phyloP scores from a whole-genome alignment of 208 protist species.

The Wallacemonas sp. region DNA sequence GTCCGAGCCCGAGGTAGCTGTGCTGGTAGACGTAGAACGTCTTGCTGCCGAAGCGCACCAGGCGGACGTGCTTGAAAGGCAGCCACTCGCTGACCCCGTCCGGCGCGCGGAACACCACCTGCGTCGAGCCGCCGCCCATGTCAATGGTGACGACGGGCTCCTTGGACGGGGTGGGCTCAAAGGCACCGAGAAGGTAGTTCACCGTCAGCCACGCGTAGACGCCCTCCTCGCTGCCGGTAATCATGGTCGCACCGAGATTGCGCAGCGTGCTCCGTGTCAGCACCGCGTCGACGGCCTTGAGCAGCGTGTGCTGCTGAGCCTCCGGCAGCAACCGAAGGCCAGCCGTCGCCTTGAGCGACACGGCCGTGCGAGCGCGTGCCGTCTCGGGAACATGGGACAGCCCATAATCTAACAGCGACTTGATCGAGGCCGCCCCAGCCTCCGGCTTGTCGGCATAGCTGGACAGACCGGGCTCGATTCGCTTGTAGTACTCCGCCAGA shows the following conservation, averaged over 20 bases:
- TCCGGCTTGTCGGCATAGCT: slow-evolving; percentile 28
- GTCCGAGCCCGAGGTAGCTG: slow-evolving; percentile 78
- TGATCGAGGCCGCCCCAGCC: slow-evolving; percentile 25
- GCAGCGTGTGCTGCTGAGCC: slow-evolving; percentile 26
- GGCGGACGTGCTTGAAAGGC: slow-evolving; percentile 28
- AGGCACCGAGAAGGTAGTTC: slow-evolving; percentile 67
- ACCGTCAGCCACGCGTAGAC: slow-evolving; percentile 82
- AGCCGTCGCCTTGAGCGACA: slow-evolving; percentile 68
- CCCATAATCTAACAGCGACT: slow-evolving; percentile 35
- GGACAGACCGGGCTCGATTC: slow-evolving; percentile 54
- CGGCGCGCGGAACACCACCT: slow-evolving; percentile 68
- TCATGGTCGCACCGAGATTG: slow-evolving; percentile 44
- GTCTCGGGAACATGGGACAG: slow-evolving; percentile 31
- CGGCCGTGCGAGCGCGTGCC: slow-evolving; percentile 35
- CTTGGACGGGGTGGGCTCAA: neutral
- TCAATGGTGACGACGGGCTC: slow-evolving; percentile 52
- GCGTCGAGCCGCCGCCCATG: slow-evolving; percentile 82
- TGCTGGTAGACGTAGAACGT: slow-evolving; percentile 63
- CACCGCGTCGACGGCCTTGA: slow-evolving; percentile 25
- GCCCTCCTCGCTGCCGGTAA: slow-evolving; percentile 73
- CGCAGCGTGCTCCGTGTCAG: slow-evolving; percentile 28
- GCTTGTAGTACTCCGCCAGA: slow-evolving; percentile 39
- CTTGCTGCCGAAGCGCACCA: slow-evolving; percentile 15
- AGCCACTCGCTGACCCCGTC: slow-evolving; percentile 31
- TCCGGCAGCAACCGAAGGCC: slow-evolving; percentile 59